These are phyloP conservation scores for Macrolepiota dolichaula DNA, from an alignment of 768 basidiomycete species.

Conservation along the genomic window DNA sequence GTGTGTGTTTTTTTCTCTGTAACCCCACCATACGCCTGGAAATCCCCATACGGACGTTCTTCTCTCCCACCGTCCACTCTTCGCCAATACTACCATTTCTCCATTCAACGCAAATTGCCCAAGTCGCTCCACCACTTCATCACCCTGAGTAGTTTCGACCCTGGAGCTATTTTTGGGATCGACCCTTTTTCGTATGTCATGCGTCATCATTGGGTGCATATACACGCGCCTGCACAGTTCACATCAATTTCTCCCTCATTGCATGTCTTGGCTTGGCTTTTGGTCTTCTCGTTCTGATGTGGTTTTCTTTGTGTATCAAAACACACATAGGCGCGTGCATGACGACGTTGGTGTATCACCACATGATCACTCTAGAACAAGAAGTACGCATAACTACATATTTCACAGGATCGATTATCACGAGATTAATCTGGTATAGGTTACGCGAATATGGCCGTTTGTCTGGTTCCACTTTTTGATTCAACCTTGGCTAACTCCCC, in stretches of 20 bases:
- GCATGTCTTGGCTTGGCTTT: not conserved
- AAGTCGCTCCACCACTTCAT: too few species aligned
- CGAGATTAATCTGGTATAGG: constrained; percentile 9
- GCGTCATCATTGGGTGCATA: too few species aligned
- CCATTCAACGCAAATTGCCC: not conserved
- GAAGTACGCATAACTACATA: constrained; percentile 17
- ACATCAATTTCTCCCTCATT: too few species aligned
- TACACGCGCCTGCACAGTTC: too few species aligned
- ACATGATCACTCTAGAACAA: constrained; percentile 21
- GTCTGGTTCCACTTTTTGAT: not conserved
- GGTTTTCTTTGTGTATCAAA: not conserved
- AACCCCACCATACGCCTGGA: too few species aligned
- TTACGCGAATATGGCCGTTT: constrained; percentile 21
- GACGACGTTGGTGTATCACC: constrained; percentile 22
- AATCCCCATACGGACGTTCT: not conserved
- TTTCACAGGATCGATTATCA: not conserved
- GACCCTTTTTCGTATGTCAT: too few species aligned
- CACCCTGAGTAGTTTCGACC: too few species aligned
- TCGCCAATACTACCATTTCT: not conserved
- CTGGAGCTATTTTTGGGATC: not conserved
- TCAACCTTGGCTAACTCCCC: not conserved
- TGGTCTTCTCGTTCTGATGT: not conserved
- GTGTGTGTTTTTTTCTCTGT: too few species aligned
- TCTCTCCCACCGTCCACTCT: not conserved
- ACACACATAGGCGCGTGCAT: constrained; percentile 24